Conservation (phyloP, 768 basidiomycete genomes). For the Tubosaeta sp. region DNA sequence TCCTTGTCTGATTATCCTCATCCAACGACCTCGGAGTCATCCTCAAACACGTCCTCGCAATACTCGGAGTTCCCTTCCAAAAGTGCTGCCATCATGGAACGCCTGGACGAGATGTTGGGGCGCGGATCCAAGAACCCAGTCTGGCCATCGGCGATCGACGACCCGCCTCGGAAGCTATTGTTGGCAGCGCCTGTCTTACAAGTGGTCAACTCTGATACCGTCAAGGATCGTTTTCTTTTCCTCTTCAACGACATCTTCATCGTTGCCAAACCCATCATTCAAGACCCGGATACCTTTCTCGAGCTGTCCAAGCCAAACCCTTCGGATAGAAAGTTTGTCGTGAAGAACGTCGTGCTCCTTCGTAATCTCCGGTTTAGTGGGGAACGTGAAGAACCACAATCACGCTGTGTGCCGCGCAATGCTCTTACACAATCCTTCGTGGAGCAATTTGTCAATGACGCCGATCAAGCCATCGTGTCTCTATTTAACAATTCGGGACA, state of each 20-base stretch:
- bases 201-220: constrained; percentile 88
- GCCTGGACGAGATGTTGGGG: constrained; percentile 66
- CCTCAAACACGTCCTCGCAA: constrained; percentile 68
- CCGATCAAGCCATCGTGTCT: constrained; percentile 71
- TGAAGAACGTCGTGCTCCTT: constrained; percentile 87
- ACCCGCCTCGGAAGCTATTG: constrained; percentile 82
- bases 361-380: constrained; percentile 61
- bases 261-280: constrained; percentile 83
- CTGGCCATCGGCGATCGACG: constrained; percentile 67
- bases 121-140: constrained; percentile 55
- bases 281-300: constrained; percentile 59
- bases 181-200: constrained; percentile 86
- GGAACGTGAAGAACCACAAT: constrained; percentile 62
- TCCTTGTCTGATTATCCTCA: constrained; percentile 69
- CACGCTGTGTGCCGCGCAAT: constrained; percentile 49
- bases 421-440: constrained; percentile 70
- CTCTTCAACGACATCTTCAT: constrained; percentile 95
- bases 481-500: constrained; percentile 59
- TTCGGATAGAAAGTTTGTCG: constrained; percentile 72
- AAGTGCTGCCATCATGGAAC: constrained; percentile 57
- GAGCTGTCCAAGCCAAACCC: constrained; percentile 54
- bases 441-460: constrained; percentile 72
- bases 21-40: constrained; percentile 68
- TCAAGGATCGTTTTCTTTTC: constrained; percentile 95
- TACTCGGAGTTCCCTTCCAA: constrained; percentile 49